Evolutionary conservation across 2,329 filamentous ascomycete genomes (phyloP).

Genomic region (Aureobasidium melanogenum): DNA sequence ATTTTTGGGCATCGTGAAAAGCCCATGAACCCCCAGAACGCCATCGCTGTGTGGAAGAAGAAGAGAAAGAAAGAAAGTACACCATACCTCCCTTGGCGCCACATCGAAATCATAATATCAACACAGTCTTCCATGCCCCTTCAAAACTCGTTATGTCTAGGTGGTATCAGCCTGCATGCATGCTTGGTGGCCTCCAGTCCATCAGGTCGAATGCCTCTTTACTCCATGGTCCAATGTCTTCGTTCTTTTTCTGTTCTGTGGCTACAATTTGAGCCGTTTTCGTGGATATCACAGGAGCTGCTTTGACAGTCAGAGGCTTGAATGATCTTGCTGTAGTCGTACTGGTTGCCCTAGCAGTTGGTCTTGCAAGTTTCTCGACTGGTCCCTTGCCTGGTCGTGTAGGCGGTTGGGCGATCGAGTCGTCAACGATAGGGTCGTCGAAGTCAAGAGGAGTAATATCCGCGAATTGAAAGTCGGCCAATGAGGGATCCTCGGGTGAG

Average conservation of each 20-base stretch:
- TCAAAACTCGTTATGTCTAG: background rate
- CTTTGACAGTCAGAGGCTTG: slow-evolving; percentile 19
- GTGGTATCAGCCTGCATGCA: slow-evolving; percentile 22
- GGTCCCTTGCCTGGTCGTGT: background rate
- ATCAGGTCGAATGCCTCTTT: slow-evolving; percentile 60
- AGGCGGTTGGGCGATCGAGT: background rate
- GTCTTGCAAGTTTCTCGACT: background rate
- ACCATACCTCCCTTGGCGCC: background rate
- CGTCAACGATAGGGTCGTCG: background rate
- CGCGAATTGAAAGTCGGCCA: background rate
- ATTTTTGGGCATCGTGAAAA: background rate
- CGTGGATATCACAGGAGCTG: slow-evolving; percentile 6
- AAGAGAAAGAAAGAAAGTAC: background rate
- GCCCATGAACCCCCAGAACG: background rate
- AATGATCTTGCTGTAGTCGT: slow-evolving; percentile 21
- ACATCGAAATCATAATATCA: background rate
- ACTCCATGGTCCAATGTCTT: slow-evolving; percentile 57
- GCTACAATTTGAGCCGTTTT: slow-evolving; percentile 2
- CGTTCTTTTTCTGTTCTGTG: slow-evolving; percentile 15
- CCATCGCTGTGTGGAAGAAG: background rate
- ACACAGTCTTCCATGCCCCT: background rate
- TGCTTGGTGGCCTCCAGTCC: slow-evolving; percentile 46
- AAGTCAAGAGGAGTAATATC: background rate
- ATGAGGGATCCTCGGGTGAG: slow-evolving; percentile 11
- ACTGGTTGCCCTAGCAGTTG: background rate